phyloP scores from a whole-genome alignment of 495 filamentous ascomycete genomes.

The Emericellopsis terricola region DNA sequence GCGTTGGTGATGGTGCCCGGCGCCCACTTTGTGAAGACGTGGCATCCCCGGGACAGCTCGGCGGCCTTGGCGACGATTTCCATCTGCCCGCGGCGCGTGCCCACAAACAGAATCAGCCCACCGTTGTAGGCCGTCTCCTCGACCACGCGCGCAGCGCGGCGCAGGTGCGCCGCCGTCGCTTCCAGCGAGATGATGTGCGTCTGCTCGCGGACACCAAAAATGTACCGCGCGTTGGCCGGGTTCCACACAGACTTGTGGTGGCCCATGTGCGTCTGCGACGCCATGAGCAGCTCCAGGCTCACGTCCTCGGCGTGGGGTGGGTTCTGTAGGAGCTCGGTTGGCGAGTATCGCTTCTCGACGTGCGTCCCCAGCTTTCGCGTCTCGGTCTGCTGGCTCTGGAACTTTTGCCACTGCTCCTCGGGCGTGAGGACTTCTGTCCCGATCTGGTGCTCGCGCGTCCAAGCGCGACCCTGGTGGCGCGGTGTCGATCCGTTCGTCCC shows the following conservation, averaged over 20 bases:
- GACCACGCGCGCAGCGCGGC: conserved; percentile 78
- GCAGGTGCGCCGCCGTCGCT: conserved; percentile 66
- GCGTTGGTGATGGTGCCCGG: conserved; percentile 88
- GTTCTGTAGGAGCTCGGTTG: conserved; percentile 43
- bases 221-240: conserved; percentile 85
- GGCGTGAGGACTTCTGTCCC: background rate
- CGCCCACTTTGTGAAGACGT: conserved; percentile 88
- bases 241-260: conserved; percentile 91
- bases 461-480: conserved; percentile 1
- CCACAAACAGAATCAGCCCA: conserved; percentile 80
- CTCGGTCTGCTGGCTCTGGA: background rate
- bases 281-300: conserved; percentile 82
- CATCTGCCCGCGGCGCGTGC: conserved; percentile 65
- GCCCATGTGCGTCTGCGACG: conserved; percentile 78
- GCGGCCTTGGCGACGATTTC: conserved; percentile 65
- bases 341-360: conserved; percentile 42
- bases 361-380: conserved; percentile 33
- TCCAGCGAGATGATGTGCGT: conserved; percentile 93
- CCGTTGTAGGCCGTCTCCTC: conserved; percentile 68
- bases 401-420: conserved; percentile 2
- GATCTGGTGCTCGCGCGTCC: background rate
- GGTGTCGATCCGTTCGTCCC: background rate
- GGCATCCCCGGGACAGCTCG: conserved; percentile 56
- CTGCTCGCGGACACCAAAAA: conserved; percentile 75
- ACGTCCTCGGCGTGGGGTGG: conserved; percentile 64